Base-by-base conservation (phyloP, 371 early-diverging fungal species). In the Encephalitozoon cuniculi region DNA sequence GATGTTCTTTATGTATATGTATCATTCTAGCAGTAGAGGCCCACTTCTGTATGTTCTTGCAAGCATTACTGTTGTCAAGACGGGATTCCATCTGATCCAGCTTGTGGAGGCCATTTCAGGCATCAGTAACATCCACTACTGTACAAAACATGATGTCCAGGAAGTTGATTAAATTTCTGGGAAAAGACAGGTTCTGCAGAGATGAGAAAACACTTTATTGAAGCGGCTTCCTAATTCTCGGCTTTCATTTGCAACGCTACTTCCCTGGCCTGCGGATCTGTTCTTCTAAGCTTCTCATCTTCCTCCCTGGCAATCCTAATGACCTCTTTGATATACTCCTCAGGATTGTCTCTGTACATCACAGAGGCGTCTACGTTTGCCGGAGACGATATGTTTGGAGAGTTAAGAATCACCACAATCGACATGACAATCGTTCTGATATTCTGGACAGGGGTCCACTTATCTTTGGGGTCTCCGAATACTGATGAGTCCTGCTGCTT, bases 371-470 rank as follows among this genome's bases (percentile, higher is more conserved):
- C 96, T 51, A 96, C 89, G 80, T 96, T 95, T 25, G 97, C 99
- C 23, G 94, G 93, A 84, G 92, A 91, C 83, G 94, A 94, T 85
- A 92, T 94, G 82, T 99, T 99, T 11, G 99, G 99, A 83, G 95
- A 95, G 65, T 81, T 79, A 8, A 94, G 85, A 91, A 97, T 93
- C 82, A 90, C 90, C 12, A 94, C 89, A 0, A 98, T 94, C 15
- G 91, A 90, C 37, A 96, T 81, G 72, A 96, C 80, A 77, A 99
- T 94, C 85, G 94, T 95, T 78, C 95, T 93, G 0, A 97, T 93
- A 82, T 90, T 90, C 82, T 96, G 96, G 18, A 96, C 96, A 25
- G 90, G 90, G 51, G 88, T 73, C 91, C 91, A 78, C 87, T 89
- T 71, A 87, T 89, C 66, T 88, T 90, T 81, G 87, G 89, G 11